Percentiles rank a stretch among this genome's conserved stretches.
Conservation (phyloP, 192 early-diverging fungal genomes). For the Geosiphon pyriformis region DNA sequence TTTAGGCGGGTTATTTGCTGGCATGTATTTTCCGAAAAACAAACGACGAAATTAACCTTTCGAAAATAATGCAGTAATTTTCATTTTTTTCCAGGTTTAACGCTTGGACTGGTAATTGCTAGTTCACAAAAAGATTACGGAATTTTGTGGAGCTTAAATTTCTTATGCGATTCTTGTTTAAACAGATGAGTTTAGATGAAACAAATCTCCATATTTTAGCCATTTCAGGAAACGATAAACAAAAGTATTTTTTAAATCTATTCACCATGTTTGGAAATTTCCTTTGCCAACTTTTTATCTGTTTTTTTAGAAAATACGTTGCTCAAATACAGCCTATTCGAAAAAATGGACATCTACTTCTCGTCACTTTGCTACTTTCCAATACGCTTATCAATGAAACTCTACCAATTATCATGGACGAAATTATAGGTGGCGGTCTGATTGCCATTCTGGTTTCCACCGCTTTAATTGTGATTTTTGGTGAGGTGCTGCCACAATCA, state of each 20-base stretch:
- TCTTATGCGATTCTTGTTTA: background rate
- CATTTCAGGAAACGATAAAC: constrained; percentile 61
- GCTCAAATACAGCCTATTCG: constrained; percentile 78
- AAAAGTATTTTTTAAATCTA: constrained; percentile 28
- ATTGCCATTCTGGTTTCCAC: constrained; percentile 81
- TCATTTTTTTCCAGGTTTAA: constrained; percentile 32
- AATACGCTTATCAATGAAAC: constrained; percentile 92
- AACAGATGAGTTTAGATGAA: constrained; percentile 78
- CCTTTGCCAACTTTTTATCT: background rate
- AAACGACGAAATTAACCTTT: background rate
- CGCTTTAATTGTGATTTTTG: constrained; percentile 81
- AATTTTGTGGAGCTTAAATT: background rate
- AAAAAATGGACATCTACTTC: constrained; percentile 79
- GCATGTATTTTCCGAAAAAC: constrained; percentile 24
- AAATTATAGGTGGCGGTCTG: constrained; percentile 59
- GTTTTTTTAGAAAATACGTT: constrained; percentile 50
- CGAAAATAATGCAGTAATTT: background rate
- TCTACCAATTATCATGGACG: constrained; percentile 72
- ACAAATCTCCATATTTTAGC: constrained; percentile 75
- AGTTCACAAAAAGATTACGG: background rate
- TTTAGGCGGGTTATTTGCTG: constrained; percentile 71
- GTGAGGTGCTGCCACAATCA: constrained; percentile 84
- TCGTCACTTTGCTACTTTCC: constrained; percentile 83
- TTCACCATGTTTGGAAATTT: background rate
- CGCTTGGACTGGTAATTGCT: constrained; percentile 32